These are phyloP conservation scores for Mortierella sp. DNA, from an alignment of 371 early-diverging fungal species.

Conservation along the genomic window DNA sequence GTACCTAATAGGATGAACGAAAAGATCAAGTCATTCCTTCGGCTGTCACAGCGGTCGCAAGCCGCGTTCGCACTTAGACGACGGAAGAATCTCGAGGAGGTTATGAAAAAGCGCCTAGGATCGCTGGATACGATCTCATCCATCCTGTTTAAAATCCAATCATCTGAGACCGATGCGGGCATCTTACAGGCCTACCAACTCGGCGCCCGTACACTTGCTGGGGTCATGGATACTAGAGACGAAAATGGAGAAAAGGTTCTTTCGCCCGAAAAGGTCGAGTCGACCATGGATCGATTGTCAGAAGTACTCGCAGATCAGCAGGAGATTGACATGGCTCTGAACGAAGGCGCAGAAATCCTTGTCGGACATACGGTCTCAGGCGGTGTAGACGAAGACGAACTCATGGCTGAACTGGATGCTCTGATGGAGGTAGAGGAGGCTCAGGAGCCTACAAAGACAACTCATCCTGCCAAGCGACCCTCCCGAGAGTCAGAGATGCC, in stretches of 20 bases:
- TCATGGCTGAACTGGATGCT: conserved; percentile 43
- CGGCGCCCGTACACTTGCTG: conserved; percentile 36
- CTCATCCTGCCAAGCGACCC: not conserved
- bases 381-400: conserved; percentile 34
- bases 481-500: not conserved
- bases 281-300: conserved; percentile 43
- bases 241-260: conserved; percentile 23
- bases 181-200: conserved; percentile 37
- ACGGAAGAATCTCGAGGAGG: conserved; percentile 39
- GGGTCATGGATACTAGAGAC: conserved; percentile 37
- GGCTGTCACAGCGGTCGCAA: conserved; percentile 28
- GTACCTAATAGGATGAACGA: conserved; percentile 35
- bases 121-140: conserved; percentile 38
- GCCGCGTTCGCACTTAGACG: conserved; percentile 29
- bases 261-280: conserved; percentile 24
- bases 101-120: conserved; percentile 36
- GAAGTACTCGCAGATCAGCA: conserved; percentile 51
- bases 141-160: conserved; percentile 44
- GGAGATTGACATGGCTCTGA: conserved; percentile 43
- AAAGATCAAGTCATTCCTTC: conserved; percentile 30
- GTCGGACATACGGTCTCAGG: conserved; percentile 12
- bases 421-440: conserved; percentile 3
- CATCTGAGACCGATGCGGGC: conserved; percentile 43
- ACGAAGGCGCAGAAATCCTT: conserved; percentile 19
- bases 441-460: not conserved